A percentile compares a stretch with the other conserved stretches of the same genome.
Conservation (phyloP, 2,329 filamentous ascomycete genomes). For the Phialophora verrucosa region DNA sequence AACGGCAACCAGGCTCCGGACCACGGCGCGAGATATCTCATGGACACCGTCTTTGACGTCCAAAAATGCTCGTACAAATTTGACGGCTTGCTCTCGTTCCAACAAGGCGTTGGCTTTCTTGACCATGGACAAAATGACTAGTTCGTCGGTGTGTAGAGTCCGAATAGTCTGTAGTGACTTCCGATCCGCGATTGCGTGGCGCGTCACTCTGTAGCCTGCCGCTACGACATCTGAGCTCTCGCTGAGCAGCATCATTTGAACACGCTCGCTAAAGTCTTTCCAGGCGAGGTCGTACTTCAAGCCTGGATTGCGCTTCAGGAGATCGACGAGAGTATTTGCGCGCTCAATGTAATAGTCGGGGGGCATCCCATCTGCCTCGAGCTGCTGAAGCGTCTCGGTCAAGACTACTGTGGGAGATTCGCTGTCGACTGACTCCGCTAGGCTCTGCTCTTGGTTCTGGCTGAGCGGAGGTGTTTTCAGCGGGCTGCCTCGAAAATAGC, state of each 20-base stretch:
- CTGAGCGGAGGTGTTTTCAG: slow-evolving; percentile 58
- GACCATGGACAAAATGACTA: slow-evolving; percentile 88
- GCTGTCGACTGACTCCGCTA: slow-evolving; percentile 65
- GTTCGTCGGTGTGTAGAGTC: slow-evolving; percentile 84
- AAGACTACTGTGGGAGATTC: slow-evolving; percentile 89
- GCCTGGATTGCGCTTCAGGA: slow-evolving; percentile 92
- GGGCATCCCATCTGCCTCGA: slow-evolving; percentile 85
- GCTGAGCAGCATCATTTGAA: slow-evolving; percentile 94
- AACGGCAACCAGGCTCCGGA: slow-evolving; percentile 87
- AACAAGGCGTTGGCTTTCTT: slow-evolving; percentile 98
- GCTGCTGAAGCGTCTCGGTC: slow-evolving; percentile 84
- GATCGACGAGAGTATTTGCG: slow-evolving; percentile 88
- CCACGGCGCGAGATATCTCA: slow-evolving; percentile 84
- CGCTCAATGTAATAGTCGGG: slow-evolving; percentile 95
- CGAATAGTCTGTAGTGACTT: slow-evolving; percentile 88
- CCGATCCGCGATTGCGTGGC: slow-evolving; percentile 92
- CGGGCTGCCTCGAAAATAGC: slow-evolving; percentile 62
- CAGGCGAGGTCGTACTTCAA: slow-evolving; percentile 96
- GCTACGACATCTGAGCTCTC: slow-evolving; percentile 95
- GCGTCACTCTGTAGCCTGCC: slow-evolving; percentile 88
- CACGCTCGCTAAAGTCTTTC: slow-evolving; percentile 90
- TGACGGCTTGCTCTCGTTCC: slow-evolving; percentile 93
- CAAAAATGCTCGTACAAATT: slow-evolving; percentile 92
- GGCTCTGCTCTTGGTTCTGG: slow-evolving; percentile 60
- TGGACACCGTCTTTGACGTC: slow-evolving; percentile 91